Percentiles rank a stretch among this genome's conserved stretches.
Evolutionary conservation across 1,284 basidiomycete genomes (phyloP).

Genomic region (Stygiomarasmius scandens): DNA sequence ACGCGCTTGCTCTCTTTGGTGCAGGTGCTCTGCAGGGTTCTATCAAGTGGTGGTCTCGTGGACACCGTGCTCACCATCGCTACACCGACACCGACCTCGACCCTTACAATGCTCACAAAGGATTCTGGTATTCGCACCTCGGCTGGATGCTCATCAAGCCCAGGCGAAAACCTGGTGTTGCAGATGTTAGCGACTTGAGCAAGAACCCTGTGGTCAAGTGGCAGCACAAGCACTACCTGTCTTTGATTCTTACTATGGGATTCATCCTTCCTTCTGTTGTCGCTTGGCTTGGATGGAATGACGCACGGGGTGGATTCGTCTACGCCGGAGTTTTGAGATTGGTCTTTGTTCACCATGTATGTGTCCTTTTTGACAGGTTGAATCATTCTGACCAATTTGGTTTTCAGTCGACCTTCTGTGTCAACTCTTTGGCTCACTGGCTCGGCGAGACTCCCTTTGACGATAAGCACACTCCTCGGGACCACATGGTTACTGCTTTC

Average conservation of each 20-base stretch:
- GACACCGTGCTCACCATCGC: slow-evolving; percentile 91
- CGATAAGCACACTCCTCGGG: slow-evolving; percentile 92
- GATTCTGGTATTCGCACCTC: slow-evolving; percentile 79
- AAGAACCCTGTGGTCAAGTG: slow-evolving; percentile 80
- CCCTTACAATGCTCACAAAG: slow-evolving; percentile 90
- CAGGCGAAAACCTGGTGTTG: slow-evolving; percentile 83
- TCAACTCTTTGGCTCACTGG: slow-evolving; percentile 95
- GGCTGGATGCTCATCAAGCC: slow-evolving; percentile 96
- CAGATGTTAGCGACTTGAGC: slow-evolving; percentile 85
- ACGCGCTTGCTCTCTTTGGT: slow-evolving; percentile 76
- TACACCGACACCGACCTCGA: slow-evolving; percentile 97
- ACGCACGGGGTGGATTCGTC: slow-evolving; percentile 83
- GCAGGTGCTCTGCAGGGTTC: slow-evolving; percentile 90
- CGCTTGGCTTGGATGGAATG: slow-evolving; percentile 82
- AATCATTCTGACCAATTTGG: not conserved
- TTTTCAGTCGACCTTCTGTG: slow-evolving; percentile 86
- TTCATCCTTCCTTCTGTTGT: slow-evolving; percentile 78
- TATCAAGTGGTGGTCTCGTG: slow-evolving; percentile 94
- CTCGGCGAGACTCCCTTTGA: slow-evolving; percentile 91
- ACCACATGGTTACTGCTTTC: slow-evolving; percentile 86
- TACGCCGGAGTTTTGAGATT: slow-evolving; percentile 86
- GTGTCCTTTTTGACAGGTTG: slow-evolving; percentile 30
- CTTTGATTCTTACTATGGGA: slow-evolving; percentile 73
- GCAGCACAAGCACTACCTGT: slow-evolving; percentile 86
- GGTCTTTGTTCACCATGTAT: slow-evolving; percentile 86